These are phyloP conservation scores for Fusarium sp. DNA, from an alignment of 2,329 filamentous ascomycete species.

Conservation along the genomic window DNA sequence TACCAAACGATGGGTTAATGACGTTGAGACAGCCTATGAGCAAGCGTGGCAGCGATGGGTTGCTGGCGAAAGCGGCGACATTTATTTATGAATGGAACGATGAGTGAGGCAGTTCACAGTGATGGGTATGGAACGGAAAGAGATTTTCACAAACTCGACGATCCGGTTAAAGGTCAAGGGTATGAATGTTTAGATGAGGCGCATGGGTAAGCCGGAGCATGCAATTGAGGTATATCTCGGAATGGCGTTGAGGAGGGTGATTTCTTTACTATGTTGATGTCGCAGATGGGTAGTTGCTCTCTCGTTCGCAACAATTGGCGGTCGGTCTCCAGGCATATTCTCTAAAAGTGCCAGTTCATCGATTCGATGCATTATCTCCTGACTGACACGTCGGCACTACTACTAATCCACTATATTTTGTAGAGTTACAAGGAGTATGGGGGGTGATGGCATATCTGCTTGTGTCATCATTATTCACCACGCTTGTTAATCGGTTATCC, in stretches of 20 bases:
- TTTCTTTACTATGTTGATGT: conserved; percentile 12
- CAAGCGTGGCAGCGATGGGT: conserved; percentile 93
- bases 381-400: background rate
- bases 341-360: conserved; percentile 13
- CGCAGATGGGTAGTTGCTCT: background rate
- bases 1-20: conserved; percentile 88
- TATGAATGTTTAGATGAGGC: conserved; percentile 19
- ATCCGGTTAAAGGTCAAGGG: background rate
- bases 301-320: conserved; percentile 2
- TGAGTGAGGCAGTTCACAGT: background rate
- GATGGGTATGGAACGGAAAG: background rate
- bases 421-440: conserved; percentile 6
- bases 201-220: conserved; percentile 18
- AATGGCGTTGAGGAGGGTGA: conserved; percentile 23
- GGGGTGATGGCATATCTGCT: conserved; percentile 10
- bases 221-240: conserved; percentile 11
- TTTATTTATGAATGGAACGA: conserved; percentile 71
- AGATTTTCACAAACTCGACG: background rate
- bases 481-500: background rate
- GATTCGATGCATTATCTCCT: conserved; percentile 4
- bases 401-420: conserved; percentile 17
- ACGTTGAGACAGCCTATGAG: conserved; percentile 89
- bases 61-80: conserved; percentile 87
- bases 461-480: conserved; percentile 1
- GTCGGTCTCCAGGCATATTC: background rate